phyloP scores from a whole-genome alignment of 371 early-diverging fungal species.

The Synchytrium microbalum region DNA sequence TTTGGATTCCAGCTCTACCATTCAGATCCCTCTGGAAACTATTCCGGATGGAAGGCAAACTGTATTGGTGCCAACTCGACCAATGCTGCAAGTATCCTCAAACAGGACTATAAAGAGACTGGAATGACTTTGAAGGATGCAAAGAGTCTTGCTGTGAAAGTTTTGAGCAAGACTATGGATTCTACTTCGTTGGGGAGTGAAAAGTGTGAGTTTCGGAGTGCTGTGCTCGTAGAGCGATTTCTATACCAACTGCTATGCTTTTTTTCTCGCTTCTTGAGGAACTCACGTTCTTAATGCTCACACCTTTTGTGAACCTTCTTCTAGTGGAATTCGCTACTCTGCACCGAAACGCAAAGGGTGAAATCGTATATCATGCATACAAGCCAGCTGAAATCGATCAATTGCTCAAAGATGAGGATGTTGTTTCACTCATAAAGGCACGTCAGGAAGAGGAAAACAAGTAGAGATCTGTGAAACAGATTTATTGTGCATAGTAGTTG shows the following conservation, averaged over 20 bases:
- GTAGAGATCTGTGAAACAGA: too few relatives aligned
- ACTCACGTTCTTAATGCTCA: neutral
- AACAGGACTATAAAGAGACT: conserved; percentile 90
- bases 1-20: conserved; percentile 94
- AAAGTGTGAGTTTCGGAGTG: conserved; percentile 57
- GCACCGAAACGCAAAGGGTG: conserved; percentile 35
- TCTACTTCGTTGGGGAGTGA: conserved; percentile 79
- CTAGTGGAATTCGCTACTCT: conserved; percentile 79
- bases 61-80: conserved; percentile 94
- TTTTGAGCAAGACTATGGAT: conserved; percentile 93
- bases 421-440: too few relatives aligned
- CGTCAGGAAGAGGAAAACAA: too few relatives aligned
- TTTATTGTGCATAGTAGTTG: too few relatives aligned
- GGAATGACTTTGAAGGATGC: conserved; percentile 77
- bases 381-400: conserved; percentile 66
- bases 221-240: conserved; percentile 2
- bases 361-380: conserved; percentile 57
- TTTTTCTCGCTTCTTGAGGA: neutral
- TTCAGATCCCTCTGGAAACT: conserved; percentile 98
- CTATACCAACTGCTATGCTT: neutral
- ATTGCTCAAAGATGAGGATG: conserved; percentile 61
- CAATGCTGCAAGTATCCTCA: conserved; percentile 83
- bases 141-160: conserved; percentile 80
- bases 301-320: conserved; percentile 3
- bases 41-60: conserved; percentile 97